phyloP scores from a whole-genome alignment of 352 stramenopile genomes.

The Saprolegnia parasitica region DNA sequence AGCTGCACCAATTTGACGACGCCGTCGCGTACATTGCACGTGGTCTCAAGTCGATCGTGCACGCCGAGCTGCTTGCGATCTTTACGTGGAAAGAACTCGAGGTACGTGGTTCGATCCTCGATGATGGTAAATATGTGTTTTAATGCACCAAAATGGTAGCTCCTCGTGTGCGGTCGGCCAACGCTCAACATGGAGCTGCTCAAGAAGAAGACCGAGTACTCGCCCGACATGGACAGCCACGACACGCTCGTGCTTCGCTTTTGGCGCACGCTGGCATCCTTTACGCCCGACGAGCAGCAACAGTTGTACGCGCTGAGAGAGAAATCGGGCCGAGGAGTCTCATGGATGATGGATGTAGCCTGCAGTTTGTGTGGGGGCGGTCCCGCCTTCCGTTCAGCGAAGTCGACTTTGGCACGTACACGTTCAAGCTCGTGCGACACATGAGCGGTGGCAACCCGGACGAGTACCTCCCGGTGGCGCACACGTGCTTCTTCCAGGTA shows the following conservation, averaged over 20 bases:
- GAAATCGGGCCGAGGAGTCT: too few species aligned
- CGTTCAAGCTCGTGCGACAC: constrained; percentile 28
- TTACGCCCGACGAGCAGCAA: constrained; percentile 25
- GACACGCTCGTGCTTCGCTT: constrained; percentile 27
- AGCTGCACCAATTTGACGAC: constrained; percentile 25
- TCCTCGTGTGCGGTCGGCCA: constrained; percentile 26
- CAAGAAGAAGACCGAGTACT: constrained; percentile 29
- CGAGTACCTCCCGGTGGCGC: constrained; percentile 25
- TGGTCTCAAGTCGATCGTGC: constrained; percentile 17
- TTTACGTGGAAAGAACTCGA: constrained; percentile 27
- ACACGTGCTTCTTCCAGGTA: constrained; percentile 30
- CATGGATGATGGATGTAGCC: constrained; percentile 11
- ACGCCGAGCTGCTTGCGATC: constrained; percentile 24
- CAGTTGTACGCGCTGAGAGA: constrained; percentile 23
- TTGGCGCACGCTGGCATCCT: constrained; percentile 20
- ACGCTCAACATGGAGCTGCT: constrained; percentile 26
- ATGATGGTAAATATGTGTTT: not conserved
- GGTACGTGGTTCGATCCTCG: not conserved
- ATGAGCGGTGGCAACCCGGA: constrained; percentile 26
- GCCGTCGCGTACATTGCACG: constrained; percentile 13
- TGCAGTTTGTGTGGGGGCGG: constrained; percentile 29
- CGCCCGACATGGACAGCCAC: constrained; percentile 28
- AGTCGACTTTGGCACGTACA: constrained; percentile 30
- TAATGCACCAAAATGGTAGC: constrained; percentile 1
- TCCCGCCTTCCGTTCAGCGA: constrained; percentile 27